Evolutionary conservation across 2,329 filamentous ascomycete species (phyloP).

Genomic region (Akanthomyces uredinophilus): DNA sequence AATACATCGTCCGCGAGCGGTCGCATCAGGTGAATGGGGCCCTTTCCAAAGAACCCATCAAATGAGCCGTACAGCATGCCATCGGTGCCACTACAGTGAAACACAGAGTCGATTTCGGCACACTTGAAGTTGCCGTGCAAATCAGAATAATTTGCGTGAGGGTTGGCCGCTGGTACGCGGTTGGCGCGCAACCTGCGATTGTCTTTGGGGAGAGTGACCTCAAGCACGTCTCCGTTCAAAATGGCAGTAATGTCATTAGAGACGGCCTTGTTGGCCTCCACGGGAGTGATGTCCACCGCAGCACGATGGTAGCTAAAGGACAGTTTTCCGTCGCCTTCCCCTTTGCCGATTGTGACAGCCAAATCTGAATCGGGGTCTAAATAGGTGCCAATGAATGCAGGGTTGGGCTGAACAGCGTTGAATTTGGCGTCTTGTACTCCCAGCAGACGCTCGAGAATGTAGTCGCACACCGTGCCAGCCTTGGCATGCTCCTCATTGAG

Average conservation of each 20-base stretch:
- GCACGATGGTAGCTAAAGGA: slow-evolving; percentile 26
- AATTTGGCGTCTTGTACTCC: slow-evolving; percentile 19
- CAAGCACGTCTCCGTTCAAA: slow-evolving; percentile 27
- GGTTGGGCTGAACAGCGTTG: slow-evolving; percentile 13
- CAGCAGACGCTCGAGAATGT: slow-evolving; percentile 29
- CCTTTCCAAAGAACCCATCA: slow-evolving; percentile 36
- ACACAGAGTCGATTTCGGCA: slow-evolving; percentile 31
- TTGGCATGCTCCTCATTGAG: slow-evolving; percentile 34
- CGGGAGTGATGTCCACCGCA: slow-evolving; percentile 22
- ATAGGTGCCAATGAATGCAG: slow-evolving; percentile 31
- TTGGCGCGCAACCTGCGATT: slow-evolving; percentile 9
- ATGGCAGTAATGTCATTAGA: slow-evolving; percentile 22
- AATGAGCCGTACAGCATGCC: slow-evolving; percentile 38
- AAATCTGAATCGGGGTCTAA: slow-evolving; percentile 34
- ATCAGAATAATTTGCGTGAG: slow-evolving; percentile 21
- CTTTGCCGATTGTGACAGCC: slow-evolving; percentile 24
- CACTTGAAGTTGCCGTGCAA: slow-evolving; percentile 31
- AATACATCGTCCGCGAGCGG: slow-evolving; percentile 36
- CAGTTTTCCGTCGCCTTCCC: slow-evolving; percentile 22
- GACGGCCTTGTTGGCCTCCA: slow-evolving; percentile 19
- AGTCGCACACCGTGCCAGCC: slow-evolving; percentile 22
- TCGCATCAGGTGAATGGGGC: slow-evolving; percentile 32
- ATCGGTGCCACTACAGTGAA: slow-evolving; percentile 30
- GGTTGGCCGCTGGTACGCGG: not conserved
- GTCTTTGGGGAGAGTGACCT: slow-evolving; percentile 24